Conservation (phyloP, 331 rosid genomes). For the Dryas integrifolia region DNA sequence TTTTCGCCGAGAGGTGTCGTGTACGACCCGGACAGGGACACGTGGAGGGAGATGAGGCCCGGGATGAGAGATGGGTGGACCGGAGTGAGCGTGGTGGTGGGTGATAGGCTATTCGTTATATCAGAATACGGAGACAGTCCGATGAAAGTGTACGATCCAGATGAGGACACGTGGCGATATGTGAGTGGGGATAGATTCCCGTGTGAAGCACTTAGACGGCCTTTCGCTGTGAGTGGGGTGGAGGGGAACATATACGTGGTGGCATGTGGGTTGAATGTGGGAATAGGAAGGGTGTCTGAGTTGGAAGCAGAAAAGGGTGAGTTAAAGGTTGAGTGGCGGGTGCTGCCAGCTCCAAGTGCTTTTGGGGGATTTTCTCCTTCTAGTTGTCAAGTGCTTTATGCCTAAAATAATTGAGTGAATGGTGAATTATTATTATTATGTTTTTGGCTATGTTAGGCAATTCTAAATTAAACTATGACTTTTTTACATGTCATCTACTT, state of each 20-base stretch:
- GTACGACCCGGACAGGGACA: slow-evolving; percentile 34
- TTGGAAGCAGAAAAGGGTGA: neutral
- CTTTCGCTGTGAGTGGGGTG: slow-evolving; percentile 42
- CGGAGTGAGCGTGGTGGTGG: slow-evolving; percentile 47
- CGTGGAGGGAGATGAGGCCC: slow-evolving; percentile 47
- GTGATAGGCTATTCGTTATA: slow-evolving; percentile 39
- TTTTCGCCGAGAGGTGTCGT: slow-evolving; percentile 42
- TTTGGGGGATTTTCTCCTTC: slow-evolving; percentile 42
- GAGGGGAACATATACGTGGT: slow-evolving; percentile 52
- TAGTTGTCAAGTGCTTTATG: slow-evolving; percentile 49
- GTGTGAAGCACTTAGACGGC: slow-evolving; percentile 44
- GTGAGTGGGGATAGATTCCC: slow-evolving; percentile 60
- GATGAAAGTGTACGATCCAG: slow-evolving; percentile 48
- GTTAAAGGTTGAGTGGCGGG: slow-evolving; percentile 49
- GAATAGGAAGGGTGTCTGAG: slow-evolving; percentile 38
- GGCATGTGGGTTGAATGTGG: slow-evolving; percentile 46
- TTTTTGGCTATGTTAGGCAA: slow-evolving; percentile 25
- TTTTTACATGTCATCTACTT: neutral
- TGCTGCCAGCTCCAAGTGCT: slow-evolving; percentile 36
- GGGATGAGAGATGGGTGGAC: slow-evolving; percentile 71
- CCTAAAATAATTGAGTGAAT: slow-evolving; percentile 21
- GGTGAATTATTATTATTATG: neutral
- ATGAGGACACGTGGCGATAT: slow-evolving; percentile 48
- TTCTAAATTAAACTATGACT: neutral
- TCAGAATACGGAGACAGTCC: slow-evolving; percentile 57